Evolutionary conservation across 768 basidiomycete genomes (phyloP), one percentile per base, ranked within the genome.

Genomic region (Auricularia sp.): DNA sequence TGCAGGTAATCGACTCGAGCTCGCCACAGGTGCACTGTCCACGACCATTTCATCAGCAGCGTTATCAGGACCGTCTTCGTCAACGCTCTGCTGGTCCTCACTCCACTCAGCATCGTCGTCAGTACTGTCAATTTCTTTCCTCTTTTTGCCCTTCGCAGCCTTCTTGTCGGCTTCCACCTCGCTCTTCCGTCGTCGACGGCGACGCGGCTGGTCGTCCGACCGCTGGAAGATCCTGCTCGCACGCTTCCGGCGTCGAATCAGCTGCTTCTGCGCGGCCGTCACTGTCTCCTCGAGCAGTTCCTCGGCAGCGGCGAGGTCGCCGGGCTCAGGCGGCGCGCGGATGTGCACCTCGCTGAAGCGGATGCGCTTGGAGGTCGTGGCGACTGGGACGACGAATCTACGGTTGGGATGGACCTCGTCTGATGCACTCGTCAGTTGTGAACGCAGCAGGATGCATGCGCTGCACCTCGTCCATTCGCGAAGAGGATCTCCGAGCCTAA

Each of bases 401-500:
- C 81, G 85, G 62, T 74, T 78, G 62, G 77, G 75, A 58, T 85
- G 82, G 14, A 75, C 69, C 11, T 76, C 75, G 65, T 83, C 85
- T 79, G 3, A 29, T 29, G 29, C 29, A 29, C 29, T 29, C 29
- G 29, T 29, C 29, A 29, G 29, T 29, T 29, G 29, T 29, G 29
- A 3, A 29, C 29, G 1, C 29, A 29, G 29, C 29, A 29, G 29
- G 29, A 29, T 29, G 29, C 64, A 62, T 10, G 61, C 54, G 61
- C 24, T 18, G 39, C 66, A 69, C 70, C 67, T 14, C 87, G 82
- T 77, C 85, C 85, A 64, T 91, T 90, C 0, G 83, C 81, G 72
- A 92, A 92, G 21, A 92, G 70, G 33, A 93, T 74, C 70, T 93
- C 90, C 0, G 88, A 88, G 2, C 91, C 91, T 2, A 92, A 75